These are phyloP conservation scores for Poa annua DNA, from an alignment of 176 grass and related monocot genomes.

Conservation along the genomic window DNA sequence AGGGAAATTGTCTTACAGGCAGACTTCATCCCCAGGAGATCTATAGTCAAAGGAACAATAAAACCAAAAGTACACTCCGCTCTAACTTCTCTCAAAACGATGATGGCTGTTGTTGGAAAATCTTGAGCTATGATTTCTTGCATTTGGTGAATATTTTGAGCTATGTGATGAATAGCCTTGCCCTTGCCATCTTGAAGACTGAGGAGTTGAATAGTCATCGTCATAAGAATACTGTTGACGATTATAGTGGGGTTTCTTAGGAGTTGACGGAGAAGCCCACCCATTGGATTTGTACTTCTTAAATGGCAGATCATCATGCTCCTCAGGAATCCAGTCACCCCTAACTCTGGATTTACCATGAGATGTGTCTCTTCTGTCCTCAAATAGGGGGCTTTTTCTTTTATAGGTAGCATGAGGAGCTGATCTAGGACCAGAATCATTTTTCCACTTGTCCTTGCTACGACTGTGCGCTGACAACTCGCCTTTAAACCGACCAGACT, in stretches of 20 bases:
- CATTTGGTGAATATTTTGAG: slow-evolving; percentile 38
- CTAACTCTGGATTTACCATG: slow-evolving; percentile 61
- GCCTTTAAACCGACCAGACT: slow-evolving; percentile 51
- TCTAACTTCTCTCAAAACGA: slow-evolving; percentile 52
- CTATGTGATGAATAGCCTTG: slow-evolving; percentile 10
- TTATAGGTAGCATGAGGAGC: slow-evolving; percentile 54
- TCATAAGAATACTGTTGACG: slow-evolving; percentile 40
- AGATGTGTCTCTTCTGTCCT: slow-evolving; percentile 54
- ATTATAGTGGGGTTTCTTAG: slow-evolving; percentile 43
- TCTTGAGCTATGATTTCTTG: slow-evolving; percentile 50
- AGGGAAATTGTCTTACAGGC: slow-evolving; percentile 14
- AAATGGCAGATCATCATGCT: slow-evolving; percentile 48
- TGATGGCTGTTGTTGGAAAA: slow-evolving; percentile 44
- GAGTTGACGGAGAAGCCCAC: slow-evolving; percentile 54
- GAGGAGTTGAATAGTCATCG: slow-evolving; percentile 69
- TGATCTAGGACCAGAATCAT: slow-evolving; percentile 63
- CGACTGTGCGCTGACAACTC: slow-evolving; percentile 47
- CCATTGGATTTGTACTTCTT: slow-evolving; percentile 66
- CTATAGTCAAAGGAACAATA: slow-evolving; percentile 37
- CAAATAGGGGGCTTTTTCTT: slow-evolving; percentile 56
- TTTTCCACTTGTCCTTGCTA: slow-evolving; percentile 50
- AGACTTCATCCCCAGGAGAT: slow-evolving; percentile 34
- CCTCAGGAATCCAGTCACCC: slow-evolving; percentile 67
- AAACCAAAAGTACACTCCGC: not conserved
- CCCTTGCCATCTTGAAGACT: slow-evolving; percentile 40